Evolutionary conservation across 495 filamentous ascomycete genomes (phyloP).

Genomic region (Hypoxylon perforatum): DNA sequence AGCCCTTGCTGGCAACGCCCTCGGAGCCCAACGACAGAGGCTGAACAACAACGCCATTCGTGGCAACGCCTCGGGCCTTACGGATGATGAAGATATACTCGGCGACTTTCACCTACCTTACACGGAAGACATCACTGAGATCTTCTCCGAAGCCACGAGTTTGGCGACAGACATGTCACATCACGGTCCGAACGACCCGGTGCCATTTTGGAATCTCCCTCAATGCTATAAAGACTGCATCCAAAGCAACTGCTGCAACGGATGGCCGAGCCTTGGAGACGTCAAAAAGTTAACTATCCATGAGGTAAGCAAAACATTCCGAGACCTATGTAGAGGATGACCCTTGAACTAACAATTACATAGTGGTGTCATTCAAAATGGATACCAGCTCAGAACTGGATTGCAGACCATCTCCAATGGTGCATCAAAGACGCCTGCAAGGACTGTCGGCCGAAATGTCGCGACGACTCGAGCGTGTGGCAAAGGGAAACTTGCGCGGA

Average conservation of each 20-base stretch:
- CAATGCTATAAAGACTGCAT: conserved; percentile 12
- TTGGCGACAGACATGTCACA: not conserved
- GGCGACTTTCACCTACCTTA: not conserved
- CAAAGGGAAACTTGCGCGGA: no score
- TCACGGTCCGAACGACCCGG: not conserved
- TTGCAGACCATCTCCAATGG: conserved; percentile 11
- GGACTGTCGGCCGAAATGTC: no score
- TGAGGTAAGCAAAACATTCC: not conserved
- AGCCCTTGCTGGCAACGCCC: not conserved
- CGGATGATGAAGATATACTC: not conserved
- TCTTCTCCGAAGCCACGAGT: not conserved
- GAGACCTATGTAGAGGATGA: no score
- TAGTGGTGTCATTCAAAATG: conserved; percentile 16
- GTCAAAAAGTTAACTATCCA: conserved; percentile 8
- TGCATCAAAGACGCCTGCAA: conserved; percentile 1
- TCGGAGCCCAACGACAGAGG: not conserved
- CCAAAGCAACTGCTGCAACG: conserved; percentile 8
- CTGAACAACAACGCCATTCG: not conserved
- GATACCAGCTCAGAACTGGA: conserved; percentile 5
- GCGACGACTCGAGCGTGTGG: no score
- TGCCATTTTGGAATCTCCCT: conserved; percentile 1
- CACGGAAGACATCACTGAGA: not conserved
- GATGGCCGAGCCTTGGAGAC: conserved; percentile 4
- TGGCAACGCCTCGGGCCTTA: not conserved
- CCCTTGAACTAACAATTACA: no score